Percentiles rank a stretch among this genome's conserved stretches.
Evolutionary conservation across 257 asterid genomes (phyloP).

Genomic region (Galeopsis tetrahit): DNA sequence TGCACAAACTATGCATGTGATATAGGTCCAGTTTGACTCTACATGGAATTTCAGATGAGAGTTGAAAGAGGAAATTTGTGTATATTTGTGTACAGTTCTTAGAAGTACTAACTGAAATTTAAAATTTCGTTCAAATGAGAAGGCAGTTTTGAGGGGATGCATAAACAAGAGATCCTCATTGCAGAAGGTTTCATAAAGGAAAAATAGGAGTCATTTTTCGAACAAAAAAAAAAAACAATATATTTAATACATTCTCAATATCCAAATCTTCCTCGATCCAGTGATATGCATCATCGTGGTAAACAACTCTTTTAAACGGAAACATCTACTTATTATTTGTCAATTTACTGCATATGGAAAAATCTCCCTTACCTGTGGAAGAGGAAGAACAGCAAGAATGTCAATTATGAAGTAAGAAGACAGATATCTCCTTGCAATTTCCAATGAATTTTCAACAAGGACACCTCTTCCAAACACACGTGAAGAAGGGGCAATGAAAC

Average conservation of each 20-base stretch:
- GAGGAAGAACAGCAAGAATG: conserved; percentile 87
- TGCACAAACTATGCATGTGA: background rate
- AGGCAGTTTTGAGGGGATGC: background rate
- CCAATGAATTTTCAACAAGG: conserved; percentile 77
- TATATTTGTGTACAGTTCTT: background rate
- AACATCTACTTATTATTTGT: background rate
- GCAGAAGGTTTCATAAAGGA: background rate
- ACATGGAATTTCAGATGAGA: background rate
- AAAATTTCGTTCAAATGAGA: background rate
- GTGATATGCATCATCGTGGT: conserved; percentile 10
- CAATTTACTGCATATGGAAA: background rate
- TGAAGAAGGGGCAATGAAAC: conserved; percentile 84
- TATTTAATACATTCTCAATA: background rate
- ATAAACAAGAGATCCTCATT: conserved; percentile 1
- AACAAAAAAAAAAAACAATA: background rate
- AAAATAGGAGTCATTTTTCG: background rate
- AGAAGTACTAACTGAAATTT: background rate
- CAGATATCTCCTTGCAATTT: conserved; percentile 80
- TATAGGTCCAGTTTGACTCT: background rate
- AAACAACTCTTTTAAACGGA: background rate
- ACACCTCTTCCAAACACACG: conserved; percentile 95
- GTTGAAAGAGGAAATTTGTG: background rate
- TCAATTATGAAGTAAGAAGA: conserved; percentile 76
- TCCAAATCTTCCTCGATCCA: background rate
- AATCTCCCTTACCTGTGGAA: conserved; percentile 71